phyloP scores from a whole-genome alignment of 805 yeast genomes.

The Wickerhamomyces hampshirensis region DNA sequence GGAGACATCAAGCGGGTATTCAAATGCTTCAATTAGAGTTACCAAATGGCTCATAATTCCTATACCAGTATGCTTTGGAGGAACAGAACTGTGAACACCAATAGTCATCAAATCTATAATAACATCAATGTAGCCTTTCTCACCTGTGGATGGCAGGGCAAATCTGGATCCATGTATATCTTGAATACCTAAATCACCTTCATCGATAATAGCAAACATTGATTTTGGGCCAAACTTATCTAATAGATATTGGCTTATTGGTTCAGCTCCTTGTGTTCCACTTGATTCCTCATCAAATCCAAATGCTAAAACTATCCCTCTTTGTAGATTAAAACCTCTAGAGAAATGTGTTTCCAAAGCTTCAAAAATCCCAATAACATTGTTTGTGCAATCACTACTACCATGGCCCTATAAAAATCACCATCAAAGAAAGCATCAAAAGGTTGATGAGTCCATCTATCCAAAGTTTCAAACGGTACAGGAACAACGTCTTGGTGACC shows the following conservation, averaged over 20 bases:
- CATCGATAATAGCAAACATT: constrained; percentile 65
- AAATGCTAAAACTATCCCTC: constrained; percentile 59
- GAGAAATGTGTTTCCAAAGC: constrained; percentile 52
- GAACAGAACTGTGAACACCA: constrained; percentile 78
- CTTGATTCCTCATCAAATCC: constrained; percentile 74
- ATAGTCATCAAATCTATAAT: constrained; percentile 47
- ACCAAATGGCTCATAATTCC: constrained; percentile 36
- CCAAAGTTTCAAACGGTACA: constrained; percentile 52
- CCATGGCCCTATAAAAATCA: constrained; percentile 71
- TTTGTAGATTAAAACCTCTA: constrained; percentile 49
- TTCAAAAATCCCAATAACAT: constrained; percentile 61
- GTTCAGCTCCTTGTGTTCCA: constrained; percentile 41
- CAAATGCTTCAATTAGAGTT: constrained; percentile 27
- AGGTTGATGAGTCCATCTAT: constrained; percentile 66
- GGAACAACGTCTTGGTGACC: constrained; percentile 90
- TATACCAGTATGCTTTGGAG: constrained; percentile 64
- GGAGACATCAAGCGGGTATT: constrained; percentile 22
- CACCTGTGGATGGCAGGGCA: constrained; percentile 53
- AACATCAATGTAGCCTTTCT: constrained; percentile 57
- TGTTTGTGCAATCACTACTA: constrained; percentile 67
- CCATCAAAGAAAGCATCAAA: constrained; percentile 67
- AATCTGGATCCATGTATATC: constrained; percentile 32
- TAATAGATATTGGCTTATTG: constrained; percentile 41
- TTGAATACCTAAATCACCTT: constrained; percentile 41
- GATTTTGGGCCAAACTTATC: constrained; percentile 57